Conservation (phyloP, 2,329 filamentous ascomycete genomes). For the Trichoderma cornu-damae region DNA sequence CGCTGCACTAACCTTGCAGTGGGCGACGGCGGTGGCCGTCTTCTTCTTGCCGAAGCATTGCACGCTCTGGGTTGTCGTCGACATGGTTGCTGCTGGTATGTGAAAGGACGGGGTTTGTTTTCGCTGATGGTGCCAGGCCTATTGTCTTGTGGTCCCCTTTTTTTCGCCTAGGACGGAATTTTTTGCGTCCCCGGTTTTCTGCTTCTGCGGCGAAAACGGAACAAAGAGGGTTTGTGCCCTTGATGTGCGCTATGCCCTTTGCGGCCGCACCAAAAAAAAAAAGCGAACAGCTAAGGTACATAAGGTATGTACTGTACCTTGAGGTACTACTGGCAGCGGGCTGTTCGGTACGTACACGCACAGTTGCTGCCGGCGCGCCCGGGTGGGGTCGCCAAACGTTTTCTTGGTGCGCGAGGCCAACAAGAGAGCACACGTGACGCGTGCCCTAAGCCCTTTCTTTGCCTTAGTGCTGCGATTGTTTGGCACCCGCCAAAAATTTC, state of each 20-base stretch:
- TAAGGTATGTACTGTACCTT: no score
- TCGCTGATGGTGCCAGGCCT: slow-evolving; percentile 19
- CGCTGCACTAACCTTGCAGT: slow-evolving; percentile 69
- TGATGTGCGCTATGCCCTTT: slow-evolving; percentile 27
- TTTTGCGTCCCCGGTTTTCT: slow-evolving; percentile 23
- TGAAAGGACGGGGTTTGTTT: slow-evolving; percentile 20
- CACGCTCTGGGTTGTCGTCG: slow-evolving; percentile 70
- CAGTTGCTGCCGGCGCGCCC: background rate
- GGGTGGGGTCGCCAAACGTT: background rate
- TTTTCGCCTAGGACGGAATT: slow-evolving; percentile 21
- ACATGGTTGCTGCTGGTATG: slow-evolving; percentile 56
- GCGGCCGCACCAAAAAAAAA: slow-evolving; percentile 20
- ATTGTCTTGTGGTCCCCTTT: background rate
- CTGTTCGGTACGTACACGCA: background rate
- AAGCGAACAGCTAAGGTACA: no score
- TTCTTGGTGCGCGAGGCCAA: background rate
- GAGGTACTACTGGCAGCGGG: no score
- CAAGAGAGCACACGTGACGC: slow-evolving; percentile 27
- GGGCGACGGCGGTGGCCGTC: slow-evolving; percentile 82
- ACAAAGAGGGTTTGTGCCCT: slow-evolving; percentile 34
- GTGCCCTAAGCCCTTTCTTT: slow-evolving; percentile 36
- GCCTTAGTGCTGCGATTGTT: slow-evolving; percentile 27
- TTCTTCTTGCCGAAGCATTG: slow-evolving; percentile 99
- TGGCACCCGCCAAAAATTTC: slow-evolving; percentile 35
- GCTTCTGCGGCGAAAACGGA: slow-evolving; percentile 4